Percentiles rank a stretch among this genome's conserved stretches.
Evolutionary conservation across 1,284 basidiomycete species (phyloP).

Genomic region (Trichosporon faecale): DNA sequence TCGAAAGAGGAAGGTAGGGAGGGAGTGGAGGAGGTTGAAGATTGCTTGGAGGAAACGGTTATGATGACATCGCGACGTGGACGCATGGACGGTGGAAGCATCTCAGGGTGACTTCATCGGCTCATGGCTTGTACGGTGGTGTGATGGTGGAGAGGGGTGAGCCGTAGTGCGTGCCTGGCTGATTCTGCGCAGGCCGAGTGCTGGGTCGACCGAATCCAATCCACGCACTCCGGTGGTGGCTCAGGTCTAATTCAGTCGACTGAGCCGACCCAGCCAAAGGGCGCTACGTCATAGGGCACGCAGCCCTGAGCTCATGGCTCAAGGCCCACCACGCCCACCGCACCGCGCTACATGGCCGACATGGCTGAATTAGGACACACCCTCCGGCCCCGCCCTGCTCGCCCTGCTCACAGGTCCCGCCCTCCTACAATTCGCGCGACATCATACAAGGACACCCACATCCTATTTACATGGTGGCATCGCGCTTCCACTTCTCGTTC

Average conservation of each 20-base stretch:
- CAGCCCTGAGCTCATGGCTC: background rate
- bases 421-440: background rate
- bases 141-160: background rate
- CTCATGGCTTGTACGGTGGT: background rate
- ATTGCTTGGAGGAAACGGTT: background rate
- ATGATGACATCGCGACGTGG: background rate
- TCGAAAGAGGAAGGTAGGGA: background rate
- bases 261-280: background rate
- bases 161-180: background rate
- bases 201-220: background rate
- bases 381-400: background rate
- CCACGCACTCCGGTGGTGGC: background rate
- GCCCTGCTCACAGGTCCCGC: background rate
- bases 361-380: slow-evolving; percentile 10
- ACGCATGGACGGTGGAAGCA: background rate
- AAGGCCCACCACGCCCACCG: background rate
- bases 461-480: background rate
- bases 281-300: background rate
- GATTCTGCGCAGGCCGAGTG: background rate
- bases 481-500: background rate
- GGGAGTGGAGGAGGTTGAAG: background rate
- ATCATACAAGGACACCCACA: background rate
- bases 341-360: background rate
- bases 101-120: background rate
- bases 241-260: background rate